Evolutionary conservation across 805 yeast genomes (phyloP).

Genomic region (Clavispora asparagi): DNA sequence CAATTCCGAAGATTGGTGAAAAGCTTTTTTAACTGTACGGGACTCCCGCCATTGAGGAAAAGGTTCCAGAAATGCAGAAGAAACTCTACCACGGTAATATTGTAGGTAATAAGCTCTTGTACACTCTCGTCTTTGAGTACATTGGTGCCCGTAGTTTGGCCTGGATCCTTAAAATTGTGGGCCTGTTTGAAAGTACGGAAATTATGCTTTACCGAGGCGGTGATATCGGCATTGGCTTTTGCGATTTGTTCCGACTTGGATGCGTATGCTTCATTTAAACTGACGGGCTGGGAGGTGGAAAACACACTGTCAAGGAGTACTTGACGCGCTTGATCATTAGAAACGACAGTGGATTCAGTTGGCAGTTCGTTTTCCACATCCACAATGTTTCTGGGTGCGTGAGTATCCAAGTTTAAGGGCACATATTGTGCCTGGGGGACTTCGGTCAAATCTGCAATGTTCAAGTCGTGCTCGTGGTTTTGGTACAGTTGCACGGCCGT

Average conservation of each 20-base stretch:
- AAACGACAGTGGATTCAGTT: background rate
- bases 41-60: conserved; percentile 31
- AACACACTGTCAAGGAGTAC: conserved; percentile 14
- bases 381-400: conserved; percentile 15
- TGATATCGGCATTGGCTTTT: conserved; percentile 41
- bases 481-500: conserved; percentile 14
- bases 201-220: conserved; percentile 45
- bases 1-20: conserved; percentile 33
- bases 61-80: conserved; percentile 41
- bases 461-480: conserved; percentile 41
- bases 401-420: conserved; percentile 36
- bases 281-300: conserved; percentile 10
- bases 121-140: conserved; percentile 28
- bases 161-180: conserved; percentile 13
- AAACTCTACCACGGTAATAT: conserved; percentile 38
- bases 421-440: conserved; percentile 46
- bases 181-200: conserved; percentile 47
- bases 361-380: conserved; percentile 9
- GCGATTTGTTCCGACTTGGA: conserved; percentile 30
- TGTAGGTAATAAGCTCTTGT: conserved; percentile 33
- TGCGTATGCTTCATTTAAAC: conserved; percentile 26
- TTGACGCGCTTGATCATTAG: conserved; percentile 1
- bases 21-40: conserved; percentile 34
- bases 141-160: conserved; percentile 17
- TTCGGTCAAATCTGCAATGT: conserved; percentile 48